Base-by-base conservation (phyloP, 169 alveolate genomes). In the Cryptosporidium ubiquitum region DNA sequence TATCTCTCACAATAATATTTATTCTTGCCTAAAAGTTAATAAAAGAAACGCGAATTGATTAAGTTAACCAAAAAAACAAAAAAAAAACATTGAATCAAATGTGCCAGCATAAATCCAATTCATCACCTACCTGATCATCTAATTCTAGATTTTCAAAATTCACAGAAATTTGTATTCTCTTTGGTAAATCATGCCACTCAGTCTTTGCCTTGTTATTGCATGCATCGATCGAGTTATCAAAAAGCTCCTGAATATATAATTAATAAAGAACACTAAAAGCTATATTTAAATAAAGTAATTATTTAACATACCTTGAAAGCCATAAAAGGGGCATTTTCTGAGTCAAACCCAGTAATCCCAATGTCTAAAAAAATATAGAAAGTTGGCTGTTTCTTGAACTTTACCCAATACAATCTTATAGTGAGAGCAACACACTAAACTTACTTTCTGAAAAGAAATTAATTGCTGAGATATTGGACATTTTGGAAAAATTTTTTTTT, bases 271-370 rank as follows among this genome's bases (percentile, higher is more conserved):
- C 6, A 49, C 5, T 26, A 70, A 47, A 47, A 16, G 23, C 5
- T 14, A 14, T 2, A 14, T 16, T 47, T 0, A 0, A 14, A 69
- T 12, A 1, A 9, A 68, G 3, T 14, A 3, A 9, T 18, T 10
- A 16, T 16, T 33, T 68, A 42, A 70, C 89, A 0, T 61, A 79
- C 89, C 51, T 79, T 79, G 55, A 37, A 79, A 58, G 89, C 55
- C 89, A 79, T 79, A 61, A 79, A 79, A 5, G 68, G 89, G 20
- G 89, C 89, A 79, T 79, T 79, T 61, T 79, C 89, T 1, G 71
- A 35, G 58, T 79, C 89, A 40, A 79, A 79, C 18, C 89, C 89
- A 10, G 89, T 79, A 26, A 79, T 61, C 6, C 89, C 89, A 61
- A 79, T 64, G n/a, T 79, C 89, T 79, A 26, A 40, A 33, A 26